Evolutionary conservation across 257 asterid species (phyloP).

Genomic region (Lantana camara): DNA sequence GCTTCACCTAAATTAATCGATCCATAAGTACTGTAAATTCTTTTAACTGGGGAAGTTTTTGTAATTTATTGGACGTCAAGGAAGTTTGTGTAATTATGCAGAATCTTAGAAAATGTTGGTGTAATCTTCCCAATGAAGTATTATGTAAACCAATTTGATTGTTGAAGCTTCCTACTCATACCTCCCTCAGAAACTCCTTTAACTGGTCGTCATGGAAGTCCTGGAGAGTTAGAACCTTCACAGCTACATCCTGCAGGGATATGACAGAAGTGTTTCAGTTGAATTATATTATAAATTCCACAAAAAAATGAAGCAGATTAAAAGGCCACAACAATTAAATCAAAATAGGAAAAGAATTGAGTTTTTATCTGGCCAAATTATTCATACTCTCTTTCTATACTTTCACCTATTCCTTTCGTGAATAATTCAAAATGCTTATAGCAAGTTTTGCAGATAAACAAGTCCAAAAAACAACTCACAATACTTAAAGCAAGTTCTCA

Average conservation of each 20-base stretch:
- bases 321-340: not conserved
- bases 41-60: too few species aligned
- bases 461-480: not conserved
- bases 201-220: conserved; percentile 92
- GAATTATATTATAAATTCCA: not conserved
- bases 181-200: conserved; percentile 96
- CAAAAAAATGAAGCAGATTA: conserved; percentile 5
- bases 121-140: too few species aligned
- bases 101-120: too few species aligned
- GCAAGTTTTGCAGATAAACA: not conserved
- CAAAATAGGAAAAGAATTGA: conserved; percentile 1
- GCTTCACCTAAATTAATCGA: too few species aligned
- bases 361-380: not conserved
- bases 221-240: conserved; percentile 78
- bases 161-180: conserved; percentile 27
- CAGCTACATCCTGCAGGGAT: conserved; percentile 99
- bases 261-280: conserved; percentile 11
- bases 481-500: not conserved
- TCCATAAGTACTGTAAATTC: too few species aligned
- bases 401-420: not conserved
- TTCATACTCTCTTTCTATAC: not conserved
- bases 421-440: conserved; percentile 1
- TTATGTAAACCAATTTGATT: too few species aligned
- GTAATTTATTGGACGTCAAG: too few species aligned
- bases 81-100: too few species aligned